phyloP scores from a whole-genome alignment of 441 rosid species.

The Syzygium malaccense region DNA sequence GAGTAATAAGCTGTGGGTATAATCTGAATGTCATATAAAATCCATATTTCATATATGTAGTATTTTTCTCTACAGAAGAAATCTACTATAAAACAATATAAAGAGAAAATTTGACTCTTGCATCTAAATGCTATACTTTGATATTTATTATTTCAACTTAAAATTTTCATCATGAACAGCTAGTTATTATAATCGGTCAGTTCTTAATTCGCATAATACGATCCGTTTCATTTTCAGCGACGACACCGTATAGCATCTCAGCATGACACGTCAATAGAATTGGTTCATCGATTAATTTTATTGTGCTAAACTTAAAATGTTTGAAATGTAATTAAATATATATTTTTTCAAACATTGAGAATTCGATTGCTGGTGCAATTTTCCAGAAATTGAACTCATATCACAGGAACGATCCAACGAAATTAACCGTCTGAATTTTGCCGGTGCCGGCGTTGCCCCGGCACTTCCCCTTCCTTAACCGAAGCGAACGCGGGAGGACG shows the following conservation, averaged over 20 bases:
- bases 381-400: background rate
- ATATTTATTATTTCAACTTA: background rate
- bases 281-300: background rate
- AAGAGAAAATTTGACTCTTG: background rate
- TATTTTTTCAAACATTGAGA: background rate
- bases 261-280: background rate
- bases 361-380: accelerated
- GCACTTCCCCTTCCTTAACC: background rate
- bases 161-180: background rate
- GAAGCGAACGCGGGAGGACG: background rate
- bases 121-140: background rate
- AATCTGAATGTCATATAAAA: background rate
- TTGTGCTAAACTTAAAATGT: background rate
- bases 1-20: too few relatives aligned
- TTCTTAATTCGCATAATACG: too few relatives aligned
- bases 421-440: background rate
- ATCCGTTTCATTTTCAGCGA: accelerated
- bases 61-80: accelerated
- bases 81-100: background rate
- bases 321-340: background rate
- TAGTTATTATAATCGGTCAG: too few relatives aligned
- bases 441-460: background rate
- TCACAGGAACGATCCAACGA: background rate
- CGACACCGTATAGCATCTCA: accelerated
- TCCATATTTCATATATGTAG: background rate